Base-by-base conservation (phyloP, 2,329 filamentous ascomycete species). In the Didymella arachidicola region DNA sequence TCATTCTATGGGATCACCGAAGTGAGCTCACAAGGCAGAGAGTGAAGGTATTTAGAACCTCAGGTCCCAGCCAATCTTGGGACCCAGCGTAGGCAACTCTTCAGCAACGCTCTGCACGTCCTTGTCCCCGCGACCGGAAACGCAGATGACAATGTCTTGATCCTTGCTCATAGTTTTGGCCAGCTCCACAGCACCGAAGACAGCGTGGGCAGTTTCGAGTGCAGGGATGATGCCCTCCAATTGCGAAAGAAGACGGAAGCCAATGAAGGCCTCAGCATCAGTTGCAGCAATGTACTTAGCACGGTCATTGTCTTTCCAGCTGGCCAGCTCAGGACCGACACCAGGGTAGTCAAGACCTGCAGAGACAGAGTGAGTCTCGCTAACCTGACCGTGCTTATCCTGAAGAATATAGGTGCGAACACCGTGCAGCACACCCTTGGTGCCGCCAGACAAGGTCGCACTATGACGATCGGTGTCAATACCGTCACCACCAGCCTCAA, bases 61-160 rank as follows among this genome's bases (percentile, higher is more conserved):
- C 78, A 88, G 71, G 74, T 88, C 86, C 86, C 86, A 89, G 46
- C 84, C 92, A 78, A 99, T 98, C 82, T 90, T 83, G 7, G 95
- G 95, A 0, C 95, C 94, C 62, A 99, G 78, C 67, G 85, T 90
- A 18, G 94, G 94, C 73, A 99, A 80, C 80, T 96, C 92, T 73
- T 99, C 95, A 0, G 95, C 95, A 50, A 99, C 94, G 72, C 92
- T 96, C 86, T 99, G 93, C 59, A 99, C 95, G 74, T 99, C 95
- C 87, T 99, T 99, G 79, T 99, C 95, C 63, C 95, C 95, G 68
- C 95, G 84, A 8, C 95, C 95, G 73, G 91, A 96, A 36, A 99
- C 78, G 79, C 94, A 98, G 63, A 99, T 93, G 59, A 99, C 94
- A 27, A 99, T 81, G 72, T 98, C 93, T 80, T 97, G 82, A 51